phyloP scores from a whole-genome alignment of 257 asterid genomes.

The Jaltomata sinuosa region DNA sequence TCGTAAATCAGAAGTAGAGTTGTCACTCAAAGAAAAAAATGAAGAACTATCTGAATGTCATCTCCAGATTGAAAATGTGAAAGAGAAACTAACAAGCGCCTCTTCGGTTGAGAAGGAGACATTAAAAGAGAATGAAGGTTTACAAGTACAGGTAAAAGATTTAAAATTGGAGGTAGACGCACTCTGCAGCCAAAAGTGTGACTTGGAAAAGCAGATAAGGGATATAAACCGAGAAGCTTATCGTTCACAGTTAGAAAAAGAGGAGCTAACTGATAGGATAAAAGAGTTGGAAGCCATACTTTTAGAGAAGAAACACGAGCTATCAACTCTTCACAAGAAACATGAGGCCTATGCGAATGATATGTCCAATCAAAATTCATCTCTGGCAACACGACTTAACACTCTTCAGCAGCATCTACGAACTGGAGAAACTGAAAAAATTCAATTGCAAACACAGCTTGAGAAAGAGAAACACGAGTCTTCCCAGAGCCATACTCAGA shows the following conservation, averaged over 20 bases:
- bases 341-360: not conserved
- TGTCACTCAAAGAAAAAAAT: conserved; percentile 20
- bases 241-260: conserved; percentile 21
- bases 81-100: conserved; percentile 13
- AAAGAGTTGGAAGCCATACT: conserved; percentile 22
- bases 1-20: conserved; percentile 27
- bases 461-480: conserved; percentile 22
- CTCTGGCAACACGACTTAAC: conserved; percentile 3
- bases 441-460: conserved; percentile 13
- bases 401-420: conserved; percentile 19
- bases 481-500: conserved; percentile 1
- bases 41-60: conserved; percentile 17
- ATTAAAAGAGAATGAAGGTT: conserved; percentile 19
- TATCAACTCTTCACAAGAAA: conserved; percentile 1
- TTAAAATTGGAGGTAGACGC: conserved; percentile 12
- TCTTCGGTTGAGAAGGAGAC: not conserved
- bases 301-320: conserved; percentile 25
- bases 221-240: conserved; percentile 15
- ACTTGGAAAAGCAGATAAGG: conserved; percentile 33
- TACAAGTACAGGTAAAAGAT: conserved; percentile 10
- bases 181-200: conserved; percentile 22
- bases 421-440: conserved; percentile 13
- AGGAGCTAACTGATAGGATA: conserved; percentile 22
- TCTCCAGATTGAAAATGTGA: conserved; percentile 21
- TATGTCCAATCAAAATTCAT: not conserved